Percentiles rank a stretch among this genome's conserved stretches.
Evolutionary conservation across 257 asterid genomes (phyloP).

Genomic region (Solanum piurae): DNA sequence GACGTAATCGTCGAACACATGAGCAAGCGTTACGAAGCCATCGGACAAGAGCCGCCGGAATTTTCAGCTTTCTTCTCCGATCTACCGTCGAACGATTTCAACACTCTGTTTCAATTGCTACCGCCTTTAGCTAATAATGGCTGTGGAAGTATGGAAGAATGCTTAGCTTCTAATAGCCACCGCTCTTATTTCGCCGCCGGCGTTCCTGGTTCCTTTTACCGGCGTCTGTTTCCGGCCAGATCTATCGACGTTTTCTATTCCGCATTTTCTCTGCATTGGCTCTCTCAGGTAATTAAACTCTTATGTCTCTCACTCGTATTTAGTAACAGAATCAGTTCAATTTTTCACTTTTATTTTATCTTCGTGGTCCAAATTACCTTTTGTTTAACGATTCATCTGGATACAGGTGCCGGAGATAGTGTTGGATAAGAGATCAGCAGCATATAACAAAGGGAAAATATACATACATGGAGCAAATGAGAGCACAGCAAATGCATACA

Average conservation of each 20-base stretch:
- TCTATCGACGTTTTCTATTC: constrained; percentile 77
- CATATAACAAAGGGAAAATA: constrained; percentile 68
- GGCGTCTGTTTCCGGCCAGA: constrained; percentile 72
- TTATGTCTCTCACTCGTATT: not conserved
- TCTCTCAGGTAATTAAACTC: constrained; percentile 60
- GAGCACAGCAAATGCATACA: constrained; percentile 64
- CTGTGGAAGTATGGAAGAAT: constrained; percentile 77
- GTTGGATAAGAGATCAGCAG: constrained; percentile 61
- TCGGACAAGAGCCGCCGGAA: constrained; percentile 46
- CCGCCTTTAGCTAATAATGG: constrained; percentile 48
- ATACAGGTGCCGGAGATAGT: constrained; percentile 73
- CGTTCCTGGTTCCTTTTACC: constrained; percentile 86
- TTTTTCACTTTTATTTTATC: not conserved
- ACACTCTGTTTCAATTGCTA: constrained; percentile 76
- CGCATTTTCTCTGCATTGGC: constrained; percentile 95
- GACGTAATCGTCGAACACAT: constrained; percentile 74
- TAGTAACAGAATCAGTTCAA: not conserved
- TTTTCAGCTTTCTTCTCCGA: constrained; percentile 83
- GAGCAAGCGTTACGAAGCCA: constrained; percentile 47
- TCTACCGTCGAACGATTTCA: constrained; percentile 87
- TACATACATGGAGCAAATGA: constrained; percentile 88
- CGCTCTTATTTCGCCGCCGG: constrained; percentile 92
- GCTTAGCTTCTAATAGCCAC: constrained; percentile 61
- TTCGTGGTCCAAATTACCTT: not conserved
- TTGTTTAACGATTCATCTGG: not conserved